Evolutionary conservation across 148 eudicot genomes (phyloP), one percentile per base, ranked within the genome.

Genomic region (Linanthus parryae): DNA sequence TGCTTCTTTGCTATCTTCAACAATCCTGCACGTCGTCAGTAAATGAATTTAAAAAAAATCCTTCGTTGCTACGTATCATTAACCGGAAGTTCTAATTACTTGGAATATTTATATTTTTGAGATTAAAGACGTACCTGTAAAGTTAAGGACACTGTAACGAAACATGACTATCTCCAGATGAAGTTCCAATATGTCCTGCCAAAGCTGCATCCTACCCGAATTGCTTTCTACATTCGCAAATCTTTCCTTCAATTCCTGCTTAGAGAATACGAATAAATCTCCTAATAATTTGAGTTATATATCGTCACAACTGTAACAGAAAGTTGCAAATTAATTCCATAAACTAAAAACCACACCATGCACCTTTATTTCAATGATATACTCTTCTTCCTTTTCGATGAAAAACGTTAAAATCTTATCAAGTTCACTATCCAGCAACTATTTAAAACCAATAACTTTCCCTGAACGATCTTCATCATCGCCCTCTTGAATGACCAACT

Each of bases 121-220:
- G n/a, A n/a, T 11, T 16, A 42, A 16, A 2, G 7, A 42, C 3
- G 16, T 59, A 59, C 64, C 64, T 22, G 47, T 24, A 41, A 48
- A 59, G 56, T 59, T 48, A 15, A 49, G 34, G 17, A 49, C 64
- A 31, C 54, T 49, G 15, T 59, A 59, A 21, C 29, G 54, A 39
- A 36, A 22, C 48, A 40, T 38, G 39, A 59, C 64, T 55, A 59
- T 48, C 42, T 48, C 63, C 35, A 46, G 24, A 59, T 48, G 55
- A 27, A 59, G 48, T 21, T 59, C 55, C 23, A 59, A 26, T 28
- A 59, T 10, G 12, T 59, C 63, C 33, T 26, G 41, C 13, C 20
- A 38, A 13, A 59, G 16, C 31, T 38, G 35, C 12, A 39, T 37
- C 36, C 12, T 40, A 10, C 39, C 63, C 8, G 25, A 25, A 48